Conservation (phyloP, 306 rosid genomes). For the Albizia julibrissin region DNA sequence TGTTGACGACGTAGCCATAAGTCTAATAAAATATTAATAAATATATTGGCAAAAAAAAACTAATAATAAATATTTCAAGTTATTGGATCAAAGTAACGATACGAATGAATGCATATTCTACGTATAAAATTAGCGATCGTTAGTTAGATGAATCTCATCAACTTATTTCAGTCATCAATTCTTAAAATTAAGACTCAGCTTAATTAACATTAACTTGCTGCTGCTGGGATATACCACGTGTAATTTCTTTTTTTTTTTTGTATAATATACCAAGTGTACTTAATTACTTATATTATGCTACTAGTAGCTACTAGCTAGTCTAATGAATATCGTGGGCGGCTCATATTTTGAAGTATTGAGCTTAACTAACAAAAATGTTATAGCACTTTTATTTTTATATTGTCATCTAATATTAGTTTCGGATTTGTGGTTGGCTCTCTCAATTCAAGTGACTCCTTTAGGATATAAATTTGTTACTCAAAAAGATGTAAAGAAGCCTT, state of each 20-base stretch:
- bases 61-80: background rate
- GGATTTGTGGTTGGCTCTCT: fast-evolving
- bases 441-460: too few relatives aligned
- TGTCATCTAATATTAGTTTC: too few relatives aligned
- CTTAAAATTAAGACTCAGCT: background rate
- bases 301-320: background rate
- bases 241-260: too few relatives aligned
- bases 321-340: background rate
- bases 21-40: background rate
- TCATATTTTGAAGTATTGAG: too few relatives aligned
- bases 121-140: background rate
- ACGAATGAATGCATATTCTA: background rate
- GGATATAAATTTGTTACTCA: fast-evolving
- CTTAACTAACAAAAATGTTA: too few relatives aligned
- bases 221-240: too few relatives aligned
- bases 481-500: fast-evolving
- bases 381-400: too few relatives aligned
- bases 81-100: background rate
- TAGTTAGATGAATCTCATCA: background rate
- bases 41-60: too few relatives aligned
- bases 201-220: too few relatives aligned
- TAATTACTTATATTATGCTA: too few relatives aligned
- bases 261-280: too few relatives aligned
- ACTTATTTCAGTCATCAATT: background rate
- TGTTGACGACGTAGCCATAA: background rate